A percentile compares a stretch with the other conserved stretches of the same genome.
These are phyloP conservation scores for Trichoderma sp. DNA, from an alignment of 2,329 filamentous ascomycete genomes.

Conservation along the genomic window DNA sequence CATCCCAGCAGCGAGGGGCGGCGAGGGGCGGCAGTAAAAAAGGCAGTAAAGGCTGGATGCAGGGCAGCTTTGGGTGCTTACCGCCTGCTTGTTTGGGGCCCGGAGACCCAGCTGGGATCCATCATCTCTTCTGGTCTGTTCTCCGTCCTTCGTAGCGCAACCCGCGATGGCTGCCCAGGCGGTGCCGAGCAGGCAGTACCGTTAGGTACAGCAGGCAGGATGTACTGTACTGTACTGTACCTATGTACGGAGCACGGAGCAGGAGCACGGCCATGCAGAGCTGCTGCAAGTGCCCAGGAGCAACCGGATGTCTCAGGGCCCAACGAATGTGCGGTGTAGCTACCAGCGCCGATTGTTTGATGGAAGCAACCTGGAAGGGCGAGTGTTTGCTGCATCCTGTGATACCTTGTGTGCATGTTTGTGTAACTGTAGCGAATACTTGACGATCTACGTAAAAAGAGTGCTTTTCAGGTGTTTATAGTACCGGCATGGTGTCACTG, in stretches of 20 bases:
- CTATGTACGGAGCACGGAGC: background rate
- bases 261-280: background rate
- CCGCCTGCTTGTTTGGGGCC: conserved; percentile 1
- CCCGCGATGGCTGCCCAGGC: background rate
- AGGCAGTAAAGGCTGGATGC: background rate
- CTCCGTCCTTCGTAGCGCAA: conserved; percentile 14
- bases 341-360: background rate
- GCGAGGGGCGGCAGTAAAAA: conserved; percentile 6
- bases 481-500: no score
- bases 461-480: no score
- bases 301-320: background rate
- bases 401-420: background rate
- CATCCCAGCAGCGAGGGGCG: background rate
- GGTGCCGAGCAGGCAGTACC: background rate
- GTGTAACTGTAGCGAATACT: background rate
- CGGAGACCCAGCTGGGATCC: background rate
- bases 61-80: background rate
- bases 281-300: background rate
- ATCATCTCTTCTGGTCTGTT: conserved; percentile 5
- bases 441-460: background rate
- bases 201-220: background rate
- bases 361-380: background rate
- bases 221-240: background rate
- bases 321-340: conserved; percentile 15
- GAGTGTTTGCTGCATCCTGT: background rate